Conservation (phyloP, 208 protist species). For the Strigomonas culicis region DNA sequence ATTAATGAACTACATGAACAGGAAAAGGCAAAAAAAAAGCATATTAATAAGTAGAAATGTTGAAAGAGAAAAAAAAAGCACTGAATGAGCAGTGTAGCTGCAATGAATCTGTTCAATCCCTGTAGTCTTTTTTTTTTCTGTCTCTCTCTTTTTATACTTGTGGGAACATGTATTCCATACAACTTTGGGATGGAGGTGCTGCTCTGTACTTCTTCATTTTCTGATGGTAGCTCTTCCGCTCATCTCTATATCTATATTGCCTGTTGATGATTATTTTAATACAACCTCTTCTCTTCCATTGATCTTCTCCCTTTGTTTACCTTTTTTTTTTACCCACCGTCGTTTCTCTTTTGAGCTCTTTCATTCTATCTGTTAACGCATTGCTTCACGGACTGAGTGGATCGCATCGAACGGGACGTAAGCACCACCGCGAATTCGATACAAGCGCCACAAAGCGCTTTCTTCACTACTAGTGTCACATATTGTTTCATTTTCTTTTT, state of each 20-base stretch:
- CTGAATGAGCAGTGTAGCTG: not conserved
- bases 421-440: no score
- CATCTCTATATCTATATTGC: not conserved
- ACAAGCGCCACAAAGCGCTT: not conserved
- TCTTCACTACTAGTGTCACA: not conserved
- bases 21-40: not conserved
- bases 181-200: not conserved
- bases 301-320: not conserved
- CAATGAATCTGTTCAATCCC: no score
- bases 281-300: not conserved
- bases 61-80: not conserved
- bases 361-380: not conserved
- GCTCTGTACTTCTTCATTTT: conserved; percentile 3
- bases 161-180: not conserved
- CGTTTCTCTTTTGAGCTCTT: not conserved
- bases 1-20: not conserved
- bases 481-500: not conserved
- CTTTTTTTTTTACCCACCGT: conserved; percentile 4
- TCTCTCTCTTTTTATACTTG: not conserved
- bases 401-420: no score
- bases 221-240: not conserved
- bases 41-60: not conserved
- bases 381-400: not conserved
- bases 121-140: no score
- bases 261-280: not conserved